A percentile compares a stretch with the other conserved stretches of the same genome.
Evolutionary conservation across 2,329 filamentous ascomycete genomes (phyloP).

Genomic region (Ophiostoma quercus): DNA sequence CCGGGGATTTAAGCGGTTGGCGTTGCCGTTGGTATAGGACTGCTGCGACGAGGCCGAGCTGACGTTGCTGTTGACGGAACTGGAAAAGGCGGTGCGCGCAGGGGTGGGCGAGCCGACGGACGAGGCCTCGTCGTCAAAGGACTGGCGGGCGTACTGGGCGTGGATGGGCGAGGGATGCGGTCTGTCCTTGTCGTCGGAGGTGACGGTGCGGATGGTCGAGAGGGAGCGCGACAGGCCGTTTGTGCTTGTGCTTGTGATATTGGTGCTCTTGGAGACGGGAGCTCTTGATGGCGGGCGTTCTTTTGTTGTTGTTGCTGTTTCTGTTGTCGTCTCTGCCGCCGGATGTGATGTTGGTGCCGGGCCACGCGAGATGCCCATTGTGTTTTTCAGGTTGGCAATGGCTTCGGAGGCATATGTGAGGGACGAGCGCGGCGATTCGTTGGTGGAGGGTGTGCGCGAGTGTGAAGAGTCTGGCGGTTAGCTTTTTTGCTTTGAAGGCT

Average conservation of each 20-base stretch:
- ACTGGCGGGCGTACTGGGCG: slow-evolving; percentile 34
- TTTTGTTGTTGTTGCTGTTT: slow-evolving; percentile 1
- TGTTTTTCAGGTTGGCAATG: slow-evolving; percentile 35
- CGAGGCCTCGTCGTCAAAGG: slow-evolving; percentile 41
- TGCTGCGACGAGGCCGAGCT: slow-evolving; percentile 41
- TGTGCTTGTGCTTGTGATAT: slow-evolving; percentile 22
- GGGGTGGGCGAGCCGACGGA: slow-evolving; percentile 37
- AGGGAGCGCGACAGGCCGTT: slow-evolving; percentile 34
- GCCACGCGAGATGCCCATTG: slow-evolving; percentile 34
- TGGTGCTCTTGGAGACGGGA: neutral
- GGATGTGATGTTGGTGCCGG: slow-evolving; percentile 9
- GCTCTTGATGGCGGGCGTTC: slow-evolving; percentile 15
- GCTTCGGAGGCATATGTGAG: slow-evolving; percentile 39
- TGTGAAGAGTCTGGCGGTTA: slow-evolving; percentile 15
- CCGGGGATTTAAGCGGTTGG: neutral
- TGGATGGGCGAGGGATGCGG: slow-evolving; percentile 33
- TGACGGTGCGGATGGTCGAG: slow-evolving; percentile 54
- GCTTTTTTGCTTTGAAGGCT: neutral
- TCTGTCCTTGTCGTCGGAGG: slow-evolving; percentile 41
- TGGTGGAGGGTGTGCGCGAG: slow-evolving; percentile 24
- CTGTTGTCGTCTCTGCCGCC: neutral
- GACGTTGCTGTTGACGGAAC: too few relatives aligned
- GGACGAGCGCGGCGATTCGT: slow-evolving; percentile 32
- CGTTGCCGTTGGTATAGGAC: slow-evolving; percentile 21
- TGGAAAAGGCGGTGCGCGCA: slow-evolving; percentile 28